phyloP scores from a whole-genome alignment of 768 basidiomycete genomes.

The Tricholoma matsutake region DNA sequence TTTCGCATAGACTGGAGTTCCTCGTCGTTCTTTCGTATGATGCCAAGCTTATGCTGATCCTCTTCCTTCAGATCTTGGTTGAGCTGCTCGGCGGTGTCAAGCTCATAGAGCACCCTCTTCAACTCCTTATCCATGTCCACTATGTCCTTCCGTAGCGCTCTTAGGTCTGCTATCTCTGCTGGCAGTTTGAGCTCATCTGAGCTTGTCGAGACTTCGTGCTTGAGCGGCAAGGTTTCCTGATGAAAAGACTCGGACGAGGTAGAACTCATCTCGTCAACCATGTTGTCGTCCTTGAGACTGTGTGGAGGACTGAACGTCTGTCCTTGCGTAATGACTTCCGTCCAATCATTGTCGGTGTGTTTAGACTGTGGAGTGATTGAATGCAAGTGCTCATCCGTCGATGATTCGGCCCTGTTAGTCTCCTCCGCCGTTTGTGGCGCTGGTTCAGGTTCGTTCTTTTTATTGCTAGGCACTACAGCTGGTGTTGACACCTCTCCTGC shows the following conservation, averaged over 20 bases:
- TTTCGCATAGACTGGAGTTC: background rate
- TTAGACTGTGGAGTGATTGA: background rate
- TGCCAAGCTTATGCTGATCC: background rate
- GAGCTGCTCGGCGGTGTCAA: slow-evolving; percentile 4
- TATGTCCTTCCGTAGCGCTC: slow-evolving; percentile 6
- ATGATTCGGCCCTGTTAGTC: background rate
- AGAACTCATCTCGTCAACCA: background rate
- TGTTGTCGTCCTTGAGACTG: background rate
- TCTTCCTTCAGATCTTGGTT: slow-evolving; percentile 11
- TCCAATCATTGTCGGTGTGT: slow-evolving; percentile 10
- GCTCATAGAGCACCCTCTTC: slow-evolving; percentile 1
- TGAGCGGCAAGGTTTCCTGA: background rate
- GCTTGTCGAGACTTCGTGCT: background rate
- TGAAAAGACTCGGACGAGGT: slow-evolving; percentile 1
- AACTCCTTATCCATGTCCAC: slow-evolving; percentile 7
- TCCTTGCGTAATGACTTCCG: slow-evolving; percentile 4
- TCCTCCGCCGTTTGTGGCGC: background rate
- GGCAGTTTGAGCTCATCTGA: background rate
- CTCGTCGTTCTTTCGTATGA: background rate
- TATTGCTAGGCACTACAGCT: background rate
- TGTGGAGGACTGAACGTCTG: background rate
- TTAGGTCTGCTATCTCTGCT: background rate
- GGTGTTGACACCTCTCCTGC: background rate
- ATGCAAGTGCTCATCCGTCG: slow-evolving; percentile 3
- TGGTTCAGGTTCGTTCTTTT: background rate